Evolutionary conservation across 2,329 filamentous ascomycete species (phyloP).

Genomic region (Hypoxylon sp.): DNA sequence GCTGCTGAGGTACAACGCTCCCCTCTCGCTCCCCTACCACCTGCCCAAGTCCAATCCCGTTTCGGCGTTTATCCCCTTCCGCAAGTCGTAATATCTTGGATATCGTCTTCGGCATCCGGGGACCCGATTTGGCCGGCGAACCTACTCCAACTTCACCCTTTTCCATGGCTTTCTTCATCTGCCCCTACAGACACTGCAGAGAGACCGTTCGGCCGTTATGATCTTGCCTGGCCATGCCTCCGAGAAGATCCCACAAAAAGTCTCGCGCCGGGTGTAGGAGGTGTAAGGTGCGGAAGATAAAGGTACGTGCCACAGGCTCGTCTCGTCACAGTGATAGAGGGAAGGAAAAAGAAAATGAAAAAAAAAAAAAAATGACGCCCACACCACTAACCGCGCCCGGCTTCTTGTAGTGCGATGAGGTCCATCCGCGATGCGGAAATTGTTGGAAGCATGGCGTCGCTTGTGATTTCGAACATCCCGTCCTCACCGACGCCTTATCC

Average conservation of each 20-base stretch:
- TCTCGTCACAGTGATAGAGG: neutral
- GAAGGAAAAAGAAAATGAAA: too few relatives aligned
- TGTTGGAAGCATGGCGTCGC: constrained; percentile 71
- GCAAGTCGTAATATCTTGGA: neutral
- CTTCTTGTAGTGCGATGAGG: constrained; percentile 65
- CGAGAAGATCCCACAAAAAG: constrained; percentile 73
- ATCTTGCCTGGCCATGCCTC: constrained; percentile 59
- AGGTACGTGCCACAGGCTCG: constrained; percentile 55
- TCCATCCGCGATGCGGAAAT: constrained; percentile 71
- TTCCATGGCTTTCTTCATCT: constrained; percentile 34
- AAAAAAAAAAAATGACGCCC: constrained; percentile 1
- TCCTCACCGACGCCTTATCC: constrained; percentile 55
- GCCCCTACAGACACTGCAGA: constrained; percentile 19
- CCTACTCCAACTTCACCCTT: constrained; percentile 4
- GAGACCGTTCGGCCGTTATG: constrained; percentile 23
- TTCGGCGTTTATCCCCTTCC: neutral
- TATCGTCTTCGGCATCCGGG: constrained; percentile 14
- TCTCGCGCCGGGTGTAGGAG: constrained; percentile 71
- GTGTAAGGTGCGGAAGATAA: constrained; percentile 74
- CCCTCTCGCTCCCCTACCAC: constrained; percentile 1
- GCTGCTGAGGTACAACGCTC: too few relatives aligned
- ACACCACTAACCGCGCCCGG: constrained; percentile 17
- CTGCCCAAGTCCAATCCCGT: constrained; percentile 12
- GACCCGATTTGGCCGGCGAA: constrained; percentile 10
- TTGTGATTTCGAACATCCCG: constrained; percentile 69